Percentiles rank a stretch among this genome's conserved stretches.
These are phyloP conservation scores for Punctularia strigosozonata DNA, from an alignment of 768 basidiomycete genomes.

Conservation along the genomic window DNA sequence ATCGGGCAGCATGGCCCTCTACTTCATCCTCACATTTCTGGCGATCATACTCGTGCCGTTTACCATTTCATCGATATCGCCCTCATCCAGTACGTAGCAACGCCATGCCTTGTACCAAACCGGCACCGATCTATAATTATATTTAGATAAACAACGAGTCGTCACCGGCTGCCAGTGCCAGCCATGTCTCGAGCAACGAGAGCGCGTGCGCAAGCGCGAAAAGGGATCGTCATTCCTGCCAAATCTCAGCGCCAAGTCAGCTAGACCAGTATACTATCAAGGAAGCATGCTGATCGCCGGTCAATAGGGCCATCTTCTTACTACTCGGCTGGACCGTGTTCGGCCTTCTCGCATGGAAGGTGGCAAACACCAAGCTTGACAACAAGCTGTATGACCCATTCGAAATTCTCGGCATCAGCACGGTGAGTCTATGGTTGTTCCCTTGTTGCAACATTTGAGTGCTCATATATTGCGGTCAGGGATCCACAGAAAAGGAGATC, in stretches of 20 bases:
- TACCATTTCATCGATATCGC: conserved; percentile 40
- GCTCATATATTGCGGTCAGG: conserved; percentile 25
- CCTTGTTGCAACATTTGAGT: background rate
- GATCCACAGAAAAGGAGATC: conserved; percentile 75
- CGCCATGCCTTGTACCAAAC: conserved; percentile 1
- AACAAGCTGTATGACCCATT: conserved; percentile 86
- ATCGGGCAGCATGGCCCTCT: conserved; percentile 75
- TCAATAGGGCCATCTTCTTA: conserved; percentile 45
- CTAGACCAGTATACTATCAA: conserved; percentile 1
- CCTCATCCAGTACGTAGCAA: conserved; percentile 32
- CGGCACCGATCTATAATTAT: no score
- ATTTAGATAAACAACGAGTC: conserved; percentile 5
- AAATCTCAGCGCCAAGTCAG: conserved; percentile 40
- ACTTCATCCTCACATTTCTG: conserved; percentile 87
- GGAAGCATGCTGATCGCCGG: conserved; percentile 5
- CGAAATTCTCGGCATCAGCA: conserved; percentile 73
- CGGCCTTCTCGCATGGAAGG: conserved; percentile 55
- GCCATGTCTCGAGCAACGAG: conserved; percentile 46
- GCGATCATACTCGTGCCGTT: conserved; percentile 73
- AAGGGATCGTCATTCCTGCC: conserved; percentile 36
- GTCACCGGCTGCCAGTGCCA: conserved; percentile 45
- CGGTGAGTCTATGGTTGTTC: conserved; percentile 31
- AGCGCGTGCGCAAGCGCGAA: conserved; percentile 27
- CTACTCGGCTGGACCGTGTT: conserved; percentile 66
- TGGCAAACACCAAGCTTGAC: conserved; percentile 42